Conservation (phyloP, 805 yeast species). For the Kodamaea kaohsiungensis region DNA sequence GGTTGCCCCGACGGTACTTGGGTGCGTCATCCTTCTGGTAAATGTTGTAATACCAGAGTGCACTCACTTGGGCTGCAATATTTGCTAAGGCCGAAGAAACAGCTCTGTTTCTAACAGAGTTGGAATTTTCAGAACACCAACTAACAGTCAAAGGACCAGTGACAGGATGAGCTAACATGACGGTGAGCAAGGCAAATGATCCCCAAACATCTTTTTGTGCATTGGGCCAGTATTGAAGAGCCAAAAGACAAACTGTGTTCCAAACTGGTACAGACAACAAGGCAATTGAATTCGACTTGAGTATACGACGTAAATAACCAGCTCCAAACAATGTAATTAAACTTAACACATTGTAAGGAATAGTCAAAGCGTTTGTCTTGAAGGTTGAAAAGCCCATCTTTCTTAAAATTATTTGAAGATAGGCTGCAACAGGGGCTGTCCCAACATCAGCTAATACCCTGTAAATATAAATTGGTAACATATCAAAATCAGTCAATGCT, state of each 20-base stretch:
- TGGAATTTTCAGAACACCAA: slow-evolving; percentile 64
- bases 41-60: slow-evolving; percentile 54
- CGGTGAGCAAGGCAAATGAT: slow-evolving; percentile 39
- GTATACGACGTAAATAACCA: slow-evolving; percentile 24
- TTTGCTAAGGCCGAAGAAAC: slow-evolving; percentile 67
- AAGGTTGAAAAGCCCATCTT: slow-evolving; percentile 54
- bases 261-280: slow-evolving; percentile 17
- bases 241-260: slow-evolving; percentile 22
- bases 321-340: slow-evolving; percentile 20
- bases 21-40: slow-evolving; percentile 63
- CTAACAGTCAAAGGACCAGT: slow-evolving; percentile 57
- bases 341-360: slow-evolving; percentile 44
- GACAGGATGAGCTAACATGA: slow-evolving; percentile 46
- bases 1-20: slow-evolving; percentile 59
- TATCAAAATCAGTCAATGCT: slow-evolving; percentile 25
- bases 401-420: slow-evolving; percentile 15
- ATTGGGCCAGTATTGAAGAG: slow-evolving; percentile 42
- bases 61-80: slow-evolving; percentile 61
- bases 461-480: slow-evolving; percentile 28
- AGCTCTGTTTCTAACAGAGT: slow-evolving; percentile 61
- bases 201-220: slow-evolving; percentile 43
- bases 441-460: slow-evolving; percentile 24
- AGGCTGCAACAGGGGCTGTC: slow-evolving; percentile 16
- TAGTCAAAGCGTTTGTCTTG: slow-evolving; percentile 51
- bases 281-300: slow-evolving; percentile 21